A percentile compares a stretch with the other conserved stretches of the same genome.
phyloP scores from a whole-genome alignment of 2,329 filamentous ascomycete genomes.

The Cyclaneusma minus region DNA sequence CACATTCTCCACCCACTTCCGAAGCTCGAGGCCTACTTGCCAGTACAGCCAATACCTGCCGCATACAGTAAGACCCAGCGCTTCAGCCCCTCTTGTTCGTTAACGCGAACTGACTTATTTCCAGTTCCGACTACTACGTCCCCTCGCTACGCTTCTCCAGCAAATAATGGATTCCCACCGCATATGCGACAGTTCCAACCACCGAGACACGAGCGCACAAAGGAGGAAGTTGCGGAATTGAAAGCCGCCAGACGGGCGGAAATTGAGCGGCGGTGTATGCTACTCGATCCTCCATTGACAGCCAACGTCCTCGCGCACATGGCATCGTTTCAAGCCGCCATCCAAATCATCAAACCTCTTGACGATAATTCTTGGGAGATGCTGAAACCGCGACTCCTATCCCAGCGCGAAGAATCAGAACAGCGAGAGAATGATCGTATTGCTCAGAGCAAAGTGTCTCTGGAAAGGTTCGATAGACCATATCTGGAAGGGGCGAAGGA shows the following conservation, averaged over 20 bases:
- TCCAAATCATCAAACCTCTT: slow-evolving; percentile 52
- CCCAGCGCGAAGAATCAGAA: slow-evolving; percentile 51
- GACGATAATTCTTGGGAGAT: slow-evolving; percentile 55
- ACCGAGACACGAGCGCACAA: slow-evolving; percentile 33
- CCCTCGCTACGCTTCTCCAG: slow-evolving; percentile 16
- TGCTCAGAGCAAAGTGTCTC: slow-evolving; percentile 18
- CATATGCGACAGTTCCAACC: slow-evolving; percentile 10
- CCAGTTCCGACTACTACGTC: slow-evolving; percentile 11
- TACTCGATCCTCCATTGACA: slow-evolving; percentile 49
- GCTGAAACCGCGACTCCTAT: slow-evolving; percentile 49
- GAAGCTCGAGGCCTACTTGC: no score
- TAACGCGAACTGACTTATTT: no score
- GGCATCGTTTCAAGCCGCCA: slow-evolving; percentile 57
- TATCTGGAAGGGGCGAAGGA: slow-evolving; percentile 32
- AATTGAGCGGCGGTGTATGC: slow-evolving; percentile 54
- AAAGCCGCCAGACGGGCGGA: slow-evolving; percentile 50
- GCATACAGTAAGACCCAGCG: no score
- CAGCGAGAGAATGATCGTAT: slow-evolving; percentile 29
- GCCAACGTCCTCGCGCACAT: slow-evolving; percentile 50
- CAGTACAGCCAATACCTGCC: no score
- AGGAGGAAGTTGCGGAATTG: slow-evolving; percentile 45
- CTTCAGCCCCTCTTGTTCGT: no score
- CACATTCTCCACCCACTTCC: no score
- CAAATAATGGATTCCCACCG: slow-evolving; percentile 13
- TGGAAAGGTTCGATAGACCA: slow-evolving; percentile 21